A percentile compares a stretch with the other conserved stretches of the same genome.
phyloP scores from a whole-genome alignment of 2,329 filamentous ascomycete species.

The Simplicillium sp. region DNA sequence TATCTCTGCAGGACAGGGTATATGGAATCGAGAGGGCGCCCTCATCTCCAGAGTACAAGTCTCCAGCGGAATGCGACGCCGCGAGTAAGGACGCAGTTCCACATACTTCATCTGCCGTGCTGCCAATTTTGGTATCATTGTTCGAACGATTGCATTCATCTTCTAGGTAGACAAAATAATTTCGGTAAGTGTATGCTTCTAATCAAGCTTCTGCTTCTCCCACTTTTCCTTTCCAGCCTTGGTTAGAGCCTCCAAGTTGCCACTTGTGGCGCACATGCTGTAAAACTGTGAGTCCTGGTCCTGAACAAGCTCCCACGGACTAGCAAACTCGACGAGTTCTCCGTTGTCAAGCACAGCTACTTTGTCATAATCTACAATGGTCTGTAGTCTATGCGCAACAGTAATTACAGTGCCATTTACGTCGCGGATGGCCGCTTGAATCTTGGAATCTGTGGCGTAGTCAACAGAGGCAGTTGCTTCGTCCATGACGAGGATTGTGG shows the following conservation, averaged over 20 bases:
- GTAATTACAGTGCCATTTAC: conserved; percentile 90
- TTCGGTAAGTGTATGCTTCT: too few species aligned
- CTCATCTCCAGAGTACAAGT: too few species aligned
- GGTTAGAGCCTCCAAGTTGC: conserved; percentile 40
- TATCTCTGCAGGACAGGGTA: too few species aligned
- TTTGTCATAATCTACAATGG: conserved; percentile 97
- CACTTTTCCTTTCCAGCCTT: conserved; percentile 48
- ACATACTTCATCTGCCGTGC: too few species aligned
- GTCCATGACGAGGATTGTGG: conserved; percentile 94
- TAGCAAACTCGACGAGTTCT: conserved; percentile 77
- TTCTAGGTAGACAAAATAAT: too few species aligned
- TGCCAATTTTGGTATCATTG: too few species aligned
- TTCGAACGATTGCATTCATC: too few species aligned
- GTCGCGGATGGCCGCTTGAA: conserved; percentile 93
- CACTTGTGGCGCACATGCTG: conserved; percentile 57
- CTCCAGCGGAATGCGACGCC: too few species aligned
- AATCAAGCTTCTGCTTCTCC: too few species aligned
- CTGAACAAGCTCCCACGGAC: conserved; percentile 72
- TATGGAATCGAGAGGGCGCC: too few species aligned
- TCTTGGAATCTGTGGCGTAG: conserved; percentile 90
- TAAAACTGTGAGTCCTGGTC: conserved; percentile 56
- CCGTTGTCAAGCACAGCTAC: conserved; percentile 91
- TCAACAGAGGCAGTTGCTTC: conserved; percentile 97
- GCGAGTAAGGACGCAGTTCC: too few species aligned
- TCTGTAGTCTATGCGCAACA: conserved; percentile 90